A percentile compares a stretch with the other conserved stretches of the same genome.
Conservation (phyloP, 1,284 basidiomycete species). For the Pholiota adiposa region DNA sequence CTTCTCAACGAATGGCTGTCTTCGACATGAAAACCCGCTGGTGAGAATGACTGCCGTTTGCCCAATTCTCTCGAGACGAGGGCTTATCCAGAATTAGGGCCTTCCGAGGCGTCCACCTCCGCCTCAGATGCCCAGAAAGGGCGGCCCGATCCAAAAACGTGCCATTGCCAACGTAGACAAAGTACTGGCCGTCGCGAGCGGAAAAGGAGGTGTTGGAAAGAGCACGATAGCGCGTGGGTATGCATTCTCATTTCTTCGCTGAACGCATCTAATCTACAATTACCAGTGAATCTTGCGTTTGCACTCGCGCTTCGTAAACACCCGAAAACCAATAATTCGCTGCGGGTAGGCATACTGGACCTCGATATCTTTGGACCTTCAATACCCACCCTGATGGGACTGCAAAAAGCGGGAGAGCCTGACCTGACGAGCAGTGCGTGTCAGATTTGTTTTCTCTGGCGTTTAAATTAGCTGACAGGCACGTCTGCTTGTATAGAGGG, state of each 20-base stretch:
- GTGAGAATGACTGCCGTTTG: conserved; percentile 23
- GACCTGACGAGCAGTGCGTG: conserved; percentile 70
- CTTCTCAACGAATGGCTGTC: conserved; percentile 17
- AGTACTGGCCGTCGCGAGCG: conserved; percentile 89
- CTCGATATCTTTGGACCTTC: conserved; percentile 97
- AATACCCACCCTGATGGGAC: conserved; percentile 93
- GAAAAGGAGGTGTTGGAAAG: conserved; percentile 98
- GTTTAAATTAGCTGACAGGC: background rate
- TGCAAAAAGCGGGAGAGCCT: conserved; percentile 83
- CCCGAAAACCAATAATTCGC: conserved; percentile 38
- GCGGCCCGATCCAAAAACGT: conserved; percentile 57
- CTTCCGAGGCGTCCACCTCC: conserved; percentile 49
- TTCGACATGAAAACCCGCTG: conserved; percentile 41
- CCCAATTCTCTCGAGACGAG: background rate
- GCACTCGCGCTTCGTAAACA: conserved; percentile 59
- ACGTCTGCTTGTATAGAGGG: conserved; percentile 53
- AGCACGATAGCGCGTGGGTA: conserved; percentile 80
- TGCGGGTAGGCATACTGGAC: conserved; percentile 88
- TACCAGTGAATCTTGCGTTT: conserved; percentile 82
- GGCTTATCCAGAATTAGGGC: conserved; percentile 42
- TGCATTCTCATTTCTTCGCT: background rate
- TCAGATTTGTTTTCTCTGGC: conserved; percentile 8
- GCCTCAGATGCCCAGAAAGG: conserved; percentile 67
- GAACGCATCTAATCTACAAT: conserved; percentile 17
- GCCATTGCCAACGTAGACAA: conserved; percentile 69